A percentile compares a stretch with the other conserved stretches of the same genome.
Conservation (phyloP, 345 rosid species). For the Geranium rotundifolium region DNA sequence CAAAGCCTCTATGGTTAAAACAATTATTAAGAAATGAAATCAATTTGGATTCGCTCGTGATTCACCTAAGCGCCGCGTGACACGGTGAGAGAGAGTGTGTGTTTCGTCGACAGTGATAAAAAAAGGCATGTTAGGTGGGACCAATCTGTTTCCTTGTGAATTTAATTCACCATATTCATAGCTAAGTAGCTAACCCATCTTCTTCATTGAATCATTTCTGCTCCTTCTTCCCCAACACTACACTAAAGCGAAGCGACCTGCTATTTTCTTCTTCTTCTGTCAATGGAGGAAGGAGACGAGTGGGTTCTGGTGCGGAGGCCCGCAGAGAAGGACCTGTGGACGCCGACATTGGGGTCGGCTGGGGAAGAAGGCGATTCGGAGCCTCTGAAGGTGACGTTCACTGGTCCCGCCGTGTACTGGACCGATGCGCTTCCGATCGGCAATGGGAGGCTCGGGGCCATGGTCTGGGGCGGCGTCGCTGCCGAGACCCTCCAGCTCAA, state of each 20-base stretch:
- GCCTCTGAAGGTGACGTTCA: slow-evolving; percentile 53
- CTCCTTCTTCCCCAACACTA: background rate
- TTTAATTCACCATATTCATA: too few species aligned
- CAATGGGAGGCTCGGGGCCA: slow-evolving; percentile 90
- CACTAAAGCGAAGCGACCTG: background rate
- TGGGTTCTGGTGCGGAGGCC: slow-evolving; percentile 34
- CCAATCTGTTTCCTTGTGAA: background rate
- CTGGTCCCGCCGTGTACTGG: slow-evolving; percentile 67
- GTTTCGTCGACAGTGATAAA: background rate
- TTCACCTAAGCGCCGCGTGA: background rate
- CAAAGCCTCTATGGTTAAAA: too few species aligned
- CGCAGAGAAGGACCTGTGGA: slow-evolving; percentile 36
- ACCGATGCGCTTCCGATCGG: slow-evolving; percentile 90
- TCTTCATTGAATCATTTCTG: background rate
- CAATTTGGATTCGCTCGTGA: background rate
- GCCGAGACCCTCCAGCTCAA: slow-evolving; percentile 70
- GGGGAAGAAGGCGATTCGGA: slow-evolving; percentile 11
- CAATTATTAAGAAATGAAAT: background rate
- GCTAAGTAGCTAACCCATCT: background rate
- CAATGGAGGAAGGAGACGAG: slow-evolving; percentile 9
- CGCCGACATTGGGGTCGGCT: slow-evolving; percentile 18
- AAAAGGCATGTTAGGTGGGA: background rate
- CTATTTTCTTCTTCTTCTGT: background rate
- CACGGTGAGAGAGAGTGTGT: background rate
- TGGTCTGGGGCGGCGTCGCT: slow-evolving; percentile 78